Conservation (phyloP, 2,329 filamentous ascomycete genomes). For the Paecilomyces fulvus region DNA sequence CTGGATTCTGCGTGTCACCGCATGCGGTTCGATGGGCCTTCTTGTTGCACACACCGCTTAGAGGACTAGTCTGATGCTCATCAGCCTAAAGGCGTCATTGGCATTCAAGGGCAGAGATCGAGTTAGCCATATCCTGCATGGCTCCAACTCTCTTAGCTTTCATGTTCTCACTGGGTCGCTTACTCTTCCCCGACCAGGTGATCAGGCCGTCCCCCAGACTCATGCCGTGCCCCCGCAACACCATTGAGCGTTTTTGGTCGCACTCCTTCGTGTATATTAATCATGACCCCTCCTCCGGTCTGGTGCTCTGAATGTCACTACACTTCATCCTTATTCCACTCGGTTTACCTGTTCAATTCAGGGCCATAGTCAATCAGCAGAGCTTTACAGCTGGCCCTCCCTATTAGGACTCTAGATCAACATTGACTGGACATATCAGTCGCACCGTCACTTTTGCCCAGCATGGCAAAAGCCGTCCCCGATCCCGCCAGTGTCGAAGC, state of each 20-base stretch:
- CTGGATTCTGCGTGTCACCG: not conserved
- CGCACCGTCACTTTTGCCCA: not conserved
- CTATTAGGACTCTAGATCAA: not conserved
- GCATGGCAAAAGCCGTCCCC: not conserved
- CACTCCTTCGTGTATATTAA: not conserved
- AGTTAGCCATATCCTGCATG: not conserved
- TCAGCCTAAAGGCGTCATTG: not conserved
- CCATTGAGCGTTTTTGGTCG: not conserved
- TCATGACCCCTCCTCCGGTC: not conserved
- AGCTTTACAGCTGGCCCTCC: not conserved
- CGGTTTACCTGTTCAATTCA: not conserved
- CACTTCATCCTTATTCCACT: not conserved
- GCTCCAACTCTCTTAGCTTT: not conserved
- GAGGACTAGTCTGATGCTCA: not conserved
- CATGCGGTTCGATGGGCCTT: not conserved
- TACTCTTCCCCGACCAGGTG: not conserved
- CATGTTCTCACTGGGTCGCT: not conserved
- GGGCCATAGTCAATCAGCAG: not conserved
- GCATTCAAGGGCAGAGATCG: not conserved
- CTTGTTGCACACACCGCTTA: not conserved
- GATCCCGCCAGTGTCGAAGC: not conserved
- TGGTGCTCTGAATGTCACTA: not conserved
- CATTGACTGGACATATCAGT: not conserved
- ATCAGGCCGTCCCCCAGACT: not conserved
- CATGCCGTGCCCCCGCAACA: not conserved